Base-by-base conservation (phyloP, 352 stramenopile species). In the Ophiocytium majus region DNA sequence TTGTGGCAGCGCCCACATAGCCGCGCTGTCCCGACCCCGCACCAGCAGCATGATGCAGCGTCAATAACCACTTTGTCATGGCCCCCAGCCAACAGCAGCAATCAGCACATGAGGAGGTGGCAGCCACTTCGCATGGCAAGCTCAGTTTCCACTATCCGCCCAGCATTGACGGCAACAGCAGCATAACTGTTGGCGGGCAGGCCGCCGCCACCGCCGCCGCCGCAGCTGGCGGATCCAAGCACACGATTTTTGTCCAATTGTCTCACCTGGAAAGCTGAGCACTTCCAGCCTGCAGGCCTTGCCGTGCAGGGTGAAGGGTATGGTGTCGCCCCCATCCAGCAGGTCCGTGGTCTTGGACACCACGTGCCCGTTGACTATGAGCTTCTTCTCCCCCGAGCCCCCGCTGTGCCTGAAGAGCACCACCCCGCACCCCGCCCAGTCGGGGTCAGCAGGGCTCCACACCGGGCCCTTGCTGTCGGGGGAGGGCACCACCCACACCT, bases 261-360 rank as follows among this genome's bases (percentile, higher is more conserved):
- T 43, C 5, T 17, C 5, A 78, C 66, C 66, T 49, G 75, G 75
- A 33, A 81, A 81, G 10, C 1, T 17, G 5, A 81, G 19, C 36
- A 81, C 36, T 43, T 81, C 75, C 19, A 81, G 5, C 31, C 75
- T 37, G 75, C 75, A 81, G 36, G 5, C 9, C 1, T n/a, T 28
- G 19, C 17, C 75, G 31, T 17, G 10, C 1, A 81, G 5, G n/a
- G 10, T 10, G 50, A 81, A 81, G 1, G n/a, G 37, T 5, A 81
- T 81, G 9, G 49, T 33, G 17, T 50, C 75, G 50, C 75, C 36
- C 23, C 75, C 75, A 81, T 81, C 75, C 31, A 81, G 28, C n/a
- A 81, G 31, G 9, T 81, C 75, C 5, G 14, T 49, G 75, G 1
- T 57, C 75, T 81, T 81, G 31, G 5, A 9, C 1, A 81, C 17